Base-by-base conservation (phyloP, 2,329 filamentous ascomycete genomes). In the Alternaria gansuensis region DNA sequence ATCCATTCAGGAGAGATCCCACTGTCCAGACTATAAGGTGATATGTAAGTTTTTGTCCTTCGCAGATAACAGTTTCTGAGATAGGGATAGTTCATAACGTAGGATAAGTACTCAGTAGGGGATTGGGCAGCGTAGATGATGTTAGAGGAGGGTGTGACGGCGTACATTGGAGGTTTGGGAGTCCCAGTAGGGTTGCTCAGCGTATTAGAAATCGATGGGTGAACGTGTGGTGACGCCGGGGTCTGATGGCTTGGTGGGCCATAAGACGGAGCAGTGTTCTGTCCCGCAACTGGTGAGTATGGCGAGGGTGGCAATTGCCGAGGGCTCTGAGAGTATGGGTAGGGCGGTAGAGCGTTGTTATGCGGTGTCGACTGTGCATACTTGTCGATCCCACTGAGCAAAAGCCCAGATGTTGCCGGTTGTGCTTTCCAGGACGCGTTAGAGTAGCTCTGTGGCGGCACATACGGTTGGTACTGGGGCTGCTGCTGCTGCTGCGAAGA, bases 1-100 rank as follows among this genome's bases (percentile, higher is more conserved):
- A 73, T 75, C 70, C 78, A 82, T 53, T 77, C 75, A 13, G 76
- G 63, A 26, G 77, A 69, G 57, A 80, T 80, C 39, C 78, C 78
- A 57, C 77, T 77, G 60, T 76, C 75, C 51, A 74, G 74, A 64
- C 78, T 75, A 67, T 82, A 82, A 57, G 81, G 81, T 62, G 80
- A 82, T 53, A 79, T 76, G 72, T 82, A 82, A 69, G 76, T 77
- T 69, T 79, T 78, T 63, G 77, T 76, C 69, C 78, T 74, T 59
- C 80, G 74, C 49, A 79, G 76, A 67, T 78, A 81, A 53, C 78
- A 77, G 60, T 81, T 81, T 56, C 75, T 75, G 33, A 82, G 72
- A 64, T 82, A 82, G 10, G 80, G 80, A 60, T 81, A 82, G 56
- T 79, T 76, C 65, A 76, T 74, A 40, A 82, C 66, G 61, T 81